These are phyloP conservation scores for Nakazawaea holstii DNA, from an alignment of 805 yeast genomes.

Conservation along the genomic window DNA sequence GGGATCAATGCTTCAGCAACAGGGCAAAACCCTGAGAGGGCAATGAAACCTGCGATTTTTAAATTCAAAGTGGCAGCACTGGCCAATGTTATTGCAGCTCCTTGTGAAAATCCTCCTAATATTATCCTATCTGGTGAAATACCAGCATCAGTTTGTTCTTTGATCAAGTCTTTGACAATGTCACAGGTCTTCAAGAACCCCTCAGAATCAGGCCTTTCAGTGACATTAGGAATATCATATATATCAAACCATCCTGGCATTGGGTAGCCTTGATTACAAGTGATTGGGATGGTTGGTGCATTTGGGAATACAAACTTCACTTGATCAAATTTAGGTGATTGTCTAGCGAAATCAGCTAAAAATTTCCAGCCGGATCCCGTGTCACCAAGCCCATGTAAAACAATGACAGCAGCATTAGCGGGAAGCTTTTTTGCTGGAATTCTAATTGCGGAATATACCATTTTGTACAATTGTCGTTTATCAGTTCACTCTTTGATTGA, in stretches of 20 bases:
- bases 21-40: constrained; percentile 71
- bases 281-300: constrained; percentile 72
- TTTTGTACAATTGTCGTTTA: background rate
- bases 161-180: constrained; percentile 37
- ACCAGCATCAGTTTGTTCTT: constrained; percentile 48
- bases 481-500: too few species aligned
- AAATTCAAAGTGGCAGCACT: constrained; percentile 45
- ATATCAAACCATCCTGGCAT: constrained; percentile 93
- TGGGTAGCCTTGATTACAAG: constrained; percentile 56
- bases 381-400: constrained; percentile 91
- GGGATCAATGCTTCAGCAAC: constrained; percentile 23
- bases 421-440: constrained; percentile 30
- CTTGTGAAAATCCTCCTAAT: constrained; percentile 96
- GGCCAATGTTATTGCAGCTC: constrained; percentile 76
- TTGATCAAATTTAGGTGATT: constrained; percentile 38
- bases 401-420: constrained; percentile 62
- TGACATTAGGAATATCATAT: constrained; percentile 33
- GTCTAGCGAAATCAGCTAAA: constrained; percentile 59
- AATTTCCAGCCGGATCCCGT: constrained; percentile 87
- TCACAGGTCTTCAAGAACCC: constrained; percentile 51
- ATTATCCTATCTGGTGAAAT: constrained; percentile 63
- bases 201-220: constrained; percentile 40
- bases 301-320: constrained; percentile 83
- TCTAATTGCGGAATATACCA: constrained; percentile 26
- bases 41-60: constrained; percentile 74